Percentiles rank a stretch among this genome's conserved stretches.
Evolutionary conservation across 345 rosid genomes (phyloP).

Genomic region (Salix arbutifolia): DNA sequence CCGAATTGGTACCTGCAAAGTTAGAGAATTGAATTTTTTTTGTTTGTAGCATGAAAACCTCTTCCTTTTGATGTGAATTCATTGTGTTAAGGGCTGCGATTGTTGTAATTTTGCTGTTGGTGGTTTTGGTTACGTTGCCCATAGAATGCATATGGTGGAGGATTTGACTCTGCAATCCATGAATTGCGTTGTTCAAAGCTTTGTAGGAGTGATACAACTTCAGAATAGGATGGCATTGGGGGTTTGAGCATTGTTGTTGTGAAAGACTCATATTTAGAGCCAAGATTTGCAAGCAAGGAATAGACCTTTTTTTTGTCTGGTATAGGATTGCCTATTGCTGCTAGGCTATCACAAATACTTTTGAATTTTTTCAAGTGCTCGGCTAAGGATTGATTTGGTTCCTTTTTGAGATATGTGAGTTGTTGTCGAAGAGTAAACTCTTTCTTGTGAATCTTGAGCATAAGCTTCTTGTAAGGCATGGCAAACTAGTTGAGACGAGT

Average conservation of each 20-base stretch:
- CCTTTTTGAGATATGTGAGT: neutral
- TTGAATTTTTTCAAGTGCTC: neutral
- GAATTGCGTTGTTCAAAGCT: neutral
- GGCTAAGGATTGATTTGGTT: neutral
- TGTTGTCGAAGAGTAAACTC: neutral
- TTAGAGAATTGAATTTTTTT: neutral
- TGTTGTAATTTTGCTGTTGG: neutral
- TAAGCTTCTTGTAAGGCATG: neutral
- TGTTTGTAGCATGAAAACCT: neutral
- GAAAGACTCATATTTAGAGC: neutral
- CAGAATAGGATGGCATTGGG: neutral
- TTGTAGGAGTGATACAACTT: neutral
- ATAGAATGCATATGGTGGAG: neutral
- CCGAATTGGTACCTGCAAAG: neutral
- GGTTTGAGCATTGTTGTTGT: neutral
- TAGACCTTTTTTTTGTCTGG: neutral
- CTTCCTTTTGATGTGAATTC: neutral
- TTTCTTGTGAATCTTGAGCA: neutral
- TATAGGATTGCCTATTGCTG: slow-evolving; percentile 1
- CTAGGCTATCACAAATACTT: neutral
- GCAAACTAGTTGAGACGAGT: neutral
- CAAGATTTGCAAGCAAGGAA: neutral
- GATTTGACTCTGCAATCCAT: neutral
- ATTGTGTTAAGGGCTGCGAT: neutral
- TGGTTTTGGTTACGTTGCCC: too few relatives aligned